A percentile compares a stretch with the other conserved stretches of the same genome.
phyloP scores from a whole-genome alignment of 495 filamentous ascomycete species.

The Hypoxylon intermedium region DNA sequence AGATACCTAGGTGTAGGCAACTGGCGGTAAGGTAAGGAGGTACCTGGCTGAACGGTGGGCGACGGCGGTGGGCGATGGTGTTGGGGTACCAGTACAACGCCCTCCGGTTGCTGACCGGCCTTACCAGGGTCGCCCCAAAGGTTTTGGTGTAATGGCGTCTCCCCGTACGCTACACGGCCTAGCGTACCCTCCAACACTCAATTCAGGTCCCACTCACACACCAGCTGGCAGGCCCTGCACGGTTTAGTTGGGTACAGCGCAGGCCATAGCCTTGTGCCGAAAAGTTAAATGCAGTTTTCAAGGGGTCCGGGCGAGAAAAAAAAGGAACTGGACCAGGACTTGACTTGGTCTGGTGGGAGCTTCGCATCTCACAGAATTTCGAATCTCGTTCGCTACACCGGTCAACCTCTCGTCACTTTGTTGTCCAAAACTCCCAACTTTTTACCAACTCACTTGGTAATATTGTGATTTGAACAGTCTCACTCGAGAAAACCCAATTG shows the following conservation, averaged over 20 bases:
- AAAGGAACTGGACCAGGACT: constrained; percentile 10
- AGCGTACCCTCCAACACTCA: constrained; percentile 34
- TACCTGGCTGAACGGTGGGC: constrained; percentile 4
- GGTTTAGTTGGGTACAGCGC: constrained; percentile 32
- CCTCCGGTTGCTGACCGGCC: constrained; percentile 25
- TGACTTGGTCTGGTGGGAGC: constrained; percentile 29
- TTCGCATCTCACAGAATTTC: constrained; percentile 31
- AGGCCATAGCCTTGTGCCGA: constrained; percentile 23
- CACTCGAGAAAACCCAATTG: constrained; percentile 37
- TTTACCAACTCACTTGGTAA: constrained; percentile 4
- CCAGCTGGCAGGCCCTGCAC: constrained; percentile 8
- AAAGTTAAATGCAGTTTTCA: constrained; percentile 16
- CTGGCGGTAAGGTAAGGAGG: neutral
- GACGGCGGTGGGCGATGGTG: constrained; percentile 26
- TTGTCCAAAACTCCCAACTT: constrained; percentile 17
- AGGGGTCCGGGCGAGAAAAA: constrained; percentile 21
- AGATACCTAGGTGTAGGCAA: neutral
- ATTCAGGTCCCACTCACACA: constrained; percentile 29
- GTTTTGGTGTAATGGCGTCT: constrained; percentile 32
- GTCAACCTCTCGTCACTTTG: constrained; percentile 7
- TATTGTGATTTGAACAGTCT: constrained; percentile 31
- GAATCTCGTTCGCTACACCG: constrained; percentile 19
- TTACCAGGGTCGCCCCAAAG: constrained; percentile 30
- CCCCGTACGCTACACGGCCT: constrained; percentile 20
- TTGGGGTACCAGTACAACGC: constrained; percentile 36